Conservation (phyloP, 768 basidiomycete genomes). For the Amyloporia xantha region DNA sequence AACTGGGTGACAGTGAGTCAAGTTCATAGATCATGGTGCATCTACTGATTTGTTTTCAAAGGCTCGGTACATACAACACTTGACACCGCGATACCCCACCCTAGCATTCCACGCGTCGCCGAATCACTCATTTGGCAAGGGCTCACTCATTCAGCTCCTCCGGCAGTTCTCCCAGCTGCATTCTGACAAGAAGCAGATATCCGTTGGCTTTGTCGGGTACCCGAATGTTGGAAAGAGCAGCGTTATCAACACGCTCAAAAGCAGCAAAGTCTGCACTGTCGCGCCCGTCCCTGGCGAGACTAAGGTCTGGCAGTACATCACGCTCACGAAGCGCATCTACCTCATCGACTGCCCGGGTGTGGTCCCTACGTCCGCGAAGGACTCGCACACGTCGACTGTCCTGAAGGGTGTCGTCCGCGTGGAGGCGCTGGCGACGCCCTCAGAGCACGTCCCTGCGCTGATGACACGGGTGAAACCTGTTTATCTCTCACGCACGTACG, state of each 20-base stretch:
- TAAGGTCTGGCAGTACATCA: slow-evolving; percentile 99
- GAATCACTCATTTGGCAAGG: slow-evolving; percentile 98
- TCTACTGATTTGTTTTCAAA: slow-evolving; percentile 22
- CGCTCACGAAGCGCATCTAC: slow-evolving; percentile 91
- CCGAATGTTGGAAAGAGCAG: slow-evolving; percentile 97
- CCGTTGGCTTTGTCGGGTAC: slow-evolving; percentile 96
- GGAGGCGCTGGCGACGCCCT: slow-evolving; percentile 87
- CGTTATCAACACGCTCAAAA: slow-evolving; percentile 98
- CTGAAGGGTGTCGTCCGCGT: slow-evolving; percentile 96
- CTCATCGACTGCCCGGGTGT: slow-evolving; percentile 99
- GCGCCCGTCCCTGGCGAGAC: slow-evolving; percentile 98
- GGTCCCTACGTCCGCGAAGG: slow-evolving; percentile 88
- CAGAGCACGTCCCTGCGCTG: slow-evolving; percentile 84
- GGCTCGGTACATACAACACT: slow-evolving; percentile 94
- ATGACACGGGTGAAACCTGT: slow-evolving; percentile 90
- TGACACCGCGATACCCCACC: slow-evolving; percentile 91
- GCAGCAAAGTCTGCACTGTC: slow-evolving; percentile 93
- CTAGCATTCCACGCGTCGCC: slow-evolving; percentile 99
- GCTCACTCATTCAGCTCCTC: slow-evolving; percentile 93
- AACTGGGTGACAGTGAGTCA: slow-evolving; percentile 92
- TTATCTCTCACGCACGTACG: slow-evolving; percentile 85
- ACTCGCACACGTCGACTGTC: slow-evolving; percentile 85
- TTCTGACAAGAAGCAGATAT: slow-evolving; percentile 98
- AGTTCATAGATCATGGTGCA: not conserved
- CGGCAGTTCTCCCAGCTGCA: slow-evolving; percentile 96